Base-by-base conservation (phyloP, 2,329 filamentous ascomycete genomes). In the Claviceps quebecensis region DNA sequence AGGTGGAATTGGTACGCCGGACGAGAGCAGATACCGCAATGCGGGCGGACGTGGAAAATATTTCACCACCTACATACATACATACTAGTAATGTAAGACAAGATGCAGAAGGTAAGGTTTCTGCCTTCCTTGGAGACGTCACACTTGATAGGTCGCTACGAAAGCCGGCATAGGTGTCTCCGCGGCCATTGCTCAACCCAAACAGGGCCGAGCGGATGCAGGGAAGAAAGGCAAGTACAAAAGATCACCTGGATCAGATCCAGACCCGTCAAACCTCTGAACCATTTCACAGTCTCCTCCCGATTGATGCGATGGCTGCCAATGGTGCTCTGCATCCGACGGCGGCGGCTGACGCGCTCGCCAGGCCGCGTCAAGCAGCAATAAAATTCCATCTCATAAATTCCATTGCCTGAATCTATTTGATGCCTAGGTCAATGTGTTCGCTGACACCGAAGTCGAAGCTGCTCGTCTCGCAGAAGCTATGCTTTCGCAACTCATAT, bases 381-480 rank as follows among this genome's bases (percentile, higher is more conserved):
- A 86, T 96, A 98, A 79, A 98, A 98, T 78, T 98, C 93, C 93
- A 98, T 98, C 73, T 93, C 90, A 81, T 95, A 96, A 74, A 96
- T 96, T 84, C 90, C 90, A 65, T 96, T 96, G 59, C 81, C 86
- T 60, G 90, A 90, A 78, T 96, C 90, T 96, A 96, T 85, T 98
- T 98, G 87, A 98, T 98, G 69, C 93, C 93, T 68, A 98, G 82
- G 83, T 98, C 93, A 76, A 98, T 98, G 86, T 98, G 93, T 80
- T 98, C 93, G 78, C 81, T 89, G 81, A 98, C 98, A 80, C 93
- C 93, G 83, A 98, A 98, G 65, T 93, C 93, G 73, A 98, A 98
- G 86, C 96, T 95, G 73, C 93, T 93, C 62, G 91, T 97, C 83
- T 95, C 88, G 71, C 85, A 91, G 86, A 98, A 98, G 87, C 98